phyloP scores from a whole-genome alignment of 2,329 filamentous ascomycete genomes.

The Penicillium sumatraense region DNA sequence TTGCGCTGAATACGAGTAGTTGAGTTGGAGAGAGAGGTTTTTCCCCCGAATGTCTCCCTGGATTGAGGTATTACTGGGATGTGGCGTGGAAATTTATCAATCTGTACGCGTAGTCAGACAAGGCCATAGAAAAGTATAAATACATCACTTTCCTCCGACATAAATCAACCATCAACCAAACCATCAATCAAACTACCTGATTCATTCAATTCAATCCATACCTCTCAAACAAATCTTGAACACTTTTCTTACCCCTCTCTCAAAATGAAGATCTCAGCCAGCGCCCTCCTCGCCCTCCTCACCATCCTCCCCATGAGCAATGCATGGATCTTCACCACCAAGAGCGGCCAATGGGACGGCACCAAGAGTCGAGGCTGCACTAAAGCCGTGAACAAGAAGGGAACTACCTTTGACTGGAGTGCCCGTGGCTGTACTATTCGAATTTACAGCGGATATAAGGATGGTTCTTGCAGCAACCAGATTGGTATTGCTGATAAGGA shows the following conservation, averaged over 20 bases:
- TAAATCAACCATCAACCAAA: too few species aligned
- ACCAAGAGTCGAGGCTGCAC: conserved; percentile 7
- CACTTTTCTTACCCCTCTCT: background rate
- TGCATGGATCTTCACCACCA: conserved; percentile 17
- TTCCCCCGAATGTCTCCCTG: too few species aligned
- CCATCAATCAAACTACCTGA: background rate
- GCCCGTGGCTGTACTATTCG: conserved; percentile 8
- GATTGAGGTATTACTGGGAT: background rate
- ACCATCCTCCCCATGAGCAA: conserved; percentile 14
- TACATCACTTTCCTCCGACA: background rate
- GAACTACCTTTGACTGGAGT: conserved; percentile 11
- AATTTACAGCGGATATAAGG: conserved; percentile 8
- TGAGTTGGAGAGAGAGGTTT: background rate
- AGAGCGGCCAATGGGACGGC: conserved; percentile 14
- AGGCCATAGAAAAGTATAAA: too few species aligned
- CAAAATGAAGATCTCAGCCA: conserved; percentile 17
- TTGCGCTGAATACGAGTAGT: background rate
- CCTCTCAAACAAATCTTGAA: background rate
- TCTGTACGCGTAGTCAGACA: too few species aligned
- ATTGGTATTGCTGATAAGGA: conserved; percentile 14
- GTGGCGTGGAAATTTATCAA: too few species aligned
- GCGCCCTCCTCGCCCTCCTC: conserved; percentile 6
- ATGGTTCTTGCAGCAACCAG: conserved; percentile 4
- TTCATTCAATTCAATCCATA: background rate
- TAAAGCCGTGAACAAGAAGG: conserved; percentile 3